A percentile compares a stretch with the other conserved stretches of the same genome.
These are phyloP conservation scores for Thuidium tamariscinum DNA, from an alignment of 225 moss, liverwort and hornwort species.

Conservation along the genomic window DNA sequence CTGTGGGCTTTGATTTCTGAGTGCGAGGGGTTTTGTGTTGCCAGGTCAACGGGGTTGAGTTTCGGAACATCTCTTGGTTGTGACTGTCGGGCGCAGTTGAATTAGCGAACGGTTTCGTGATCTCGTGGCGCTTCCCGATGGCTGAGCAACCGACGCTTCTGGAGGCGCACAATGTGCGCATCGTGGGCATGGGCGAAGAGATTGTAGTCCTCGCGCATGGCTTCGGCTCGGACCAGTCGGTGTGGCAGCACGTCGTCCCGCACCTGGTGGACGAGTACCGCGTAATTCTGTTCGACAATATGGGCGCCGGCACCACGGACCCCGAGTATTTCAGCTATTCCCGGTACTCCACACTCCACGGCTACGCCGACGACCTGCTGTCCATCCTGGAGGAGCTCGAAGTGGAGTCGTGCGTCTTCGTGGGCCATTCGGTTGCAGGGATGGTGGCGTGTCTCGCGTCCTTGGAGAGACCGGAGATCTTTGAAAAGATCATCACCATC, in stretches of 20 bases:
- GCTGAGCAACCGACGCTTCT: conserved; percentile 35
- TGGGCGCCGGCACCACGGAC: conserved; percentile 90
- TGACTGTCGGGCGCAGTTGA: not conserved
- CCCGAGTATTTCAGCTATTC: conserved; percentile 76
- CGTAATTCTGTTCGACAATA: conserved; percentile 67
- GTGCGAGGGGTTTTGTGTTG: not conserved
- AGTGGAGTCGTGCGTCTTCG: conserved; percentile 48
- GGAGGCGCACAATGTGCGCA: conserved; percentile 79
- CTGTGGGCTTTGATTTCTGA: not conserved
- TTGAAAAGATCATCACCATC: conserved; percentile 66
- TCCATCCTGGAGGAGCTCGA: conserved; percentile 81
- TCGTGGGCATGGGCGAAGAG: conserved; percentile 52
- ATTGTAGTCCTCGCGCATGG: conserved; percentile 74
- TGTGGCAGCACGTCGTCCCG: conserved; percentile 75
- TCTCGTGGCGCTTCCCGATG: not conserved
- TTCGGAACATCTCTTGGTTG: not conserved
- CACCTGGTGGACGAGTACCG: conserved; percentile 62
- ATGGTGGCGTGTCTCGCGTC: conserved; percentile 86
- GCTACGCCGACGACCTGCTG: conserved; percentile 82
- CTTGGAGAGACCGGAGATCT: conserved; percentile 57
- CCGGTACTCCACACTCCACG: conserved; percentile 56
- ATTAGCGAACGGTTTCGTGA: not conserved
- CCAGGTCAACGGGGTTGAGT: not conserved
- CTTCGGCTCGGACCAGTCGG: conserved; percentile 83
- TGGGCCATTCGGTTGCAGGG: conserved; percentile 76